Evolutionary conservation across 129 eudicot genomes (phyloP), one percentile per base, ranked within the genome.

Genomic region (Ambrosia artemisiifolia): DNA sequence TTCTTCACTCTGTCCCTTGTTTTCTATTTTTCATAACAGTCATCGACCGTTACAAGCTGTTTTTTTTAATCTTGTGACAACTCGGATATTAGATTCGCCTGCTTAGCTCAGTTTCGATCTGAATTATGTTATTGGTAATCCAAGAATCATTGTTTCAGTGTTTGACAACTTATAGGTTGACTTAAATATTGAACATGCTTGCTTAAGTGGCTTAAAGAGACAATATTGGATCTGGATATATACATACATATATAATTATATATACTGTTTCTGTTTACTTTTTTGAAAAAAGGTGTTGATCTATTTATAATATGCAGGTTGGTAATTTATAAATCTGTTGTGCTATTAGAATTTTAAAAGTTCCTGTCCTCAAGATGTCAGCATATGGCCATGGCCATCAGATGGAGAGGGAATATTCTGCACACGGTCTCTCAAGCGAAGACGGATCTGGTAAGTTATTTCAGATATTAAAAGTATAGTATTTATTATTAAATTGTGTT

Each of bases 311-410:
- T 12, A 32, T 57, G 63, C 38, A 28, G 63, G 38, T 57, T 1
- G 13, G 14, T 55, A n/a, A 42, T 36, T 30, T 64, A 36, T 50
- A 74, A 73, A 18, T 59, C 13, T 67, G 51, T 59, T 67, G 64
- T 13, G 12, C 7, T 60, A 30, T 3, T 33, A 62, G 67, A 43
- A 28, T 54, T 62, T 14, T 69, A 50, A 70, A 20, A 64, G 65
- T 44, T 48, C 49, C 8, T 19, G 70, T 56, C 33, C 7, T 74
- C 44, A 57, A 32, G 72, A 84, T 84, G 89, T 82, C 87, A 36
- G 85, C 85, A 44, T 84, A 82, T 61, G 94, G 83, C 17, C 85
- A 82, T 61, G 94, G 83, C 17, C 85, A 82, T 80, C 83, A 77
- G 75, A 80, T 88, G 84, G 90, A 88, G 67, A 82, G 81, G 5